Base-by-base conservation (phyloP, 75 land plant genomes). In the Picea glauca region DNA sequence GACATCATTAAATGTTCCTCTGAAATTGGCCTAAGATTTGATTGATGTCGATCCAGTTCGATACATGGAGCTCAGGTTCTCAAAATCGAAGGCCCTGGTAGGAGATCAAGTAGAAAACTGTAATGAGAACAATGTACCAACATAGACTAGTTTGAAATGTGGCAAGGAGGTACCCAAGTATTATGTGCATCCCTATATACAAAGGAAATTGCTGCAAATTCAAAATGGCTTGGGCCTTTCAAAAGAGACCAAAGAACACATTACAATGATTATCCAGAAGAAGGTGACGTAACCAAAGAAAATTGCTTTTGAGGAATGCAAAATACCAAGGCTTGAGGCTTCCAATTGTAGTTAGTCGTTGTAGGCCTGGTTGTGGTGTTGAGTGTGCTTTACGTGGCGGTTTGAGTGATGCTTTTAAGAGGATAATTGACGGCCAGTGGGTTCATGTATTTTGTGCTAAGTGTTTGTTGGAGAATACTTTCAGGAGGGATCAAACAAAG, bases 381-480 rank as follows among this genome's bases (percentile, higher is more conserved):
- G 85, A 90, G 67, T 96, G 99, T 89, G 89, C 87, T 60, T 74
- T 96, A 30, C 94, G 99, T 85, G 85, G 91, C 67, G 89, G 89
- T n/a, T 77, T 74, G 43, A 72, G 80, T 67, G 97, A 97, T 79
- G 94, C 93, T 67, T 91, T 96, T 76, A 92, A 93, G 72, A 93
- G 88, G 72, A 77, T 91, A 54, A 77, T 56, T n/a, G 86, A 89
- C 83, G 97, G 91, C 31, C 89, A 89, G 18, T 94, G 99, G 97
- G 86, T 94, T 38, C 99, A 96, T 85, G 95, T 92, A 40, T 92
- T 94, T 76, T 96, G 97, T 85, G 94, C 94, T 63, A 93, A 92
- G 96, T 95, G 98, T 96, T 76, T 90, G 67, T 79, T 94, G 62
- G 91, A 93, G 70, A 86, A 91, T 38, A 84, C 81, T 46, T 87